Evolutionary conservation across 306 rosid genomes (phyloP).

Genomic region (Lagenaria siceraria): DNA sequence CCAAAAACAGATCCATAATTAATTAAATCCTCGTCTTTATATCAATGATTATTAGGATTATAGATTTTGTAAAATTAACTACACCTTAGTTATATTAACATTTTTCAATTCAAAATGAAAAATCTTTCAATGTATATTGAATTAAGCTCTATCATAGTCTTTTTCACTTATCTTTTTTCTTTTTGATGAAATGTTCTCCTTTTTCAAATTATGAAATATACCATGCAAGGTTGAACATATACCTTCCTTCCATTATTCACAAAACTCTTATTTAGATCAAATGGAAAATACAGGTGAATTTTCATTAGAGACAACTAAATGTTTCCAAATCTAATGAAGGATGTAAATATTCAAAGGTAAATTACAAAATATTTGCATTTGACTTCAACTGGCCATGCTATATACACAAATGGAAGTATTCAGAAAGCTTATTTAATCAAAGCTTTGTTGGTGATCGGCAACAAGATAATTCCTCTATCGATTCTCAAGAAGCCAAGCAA

Average conservation of each 20-base stretch:
- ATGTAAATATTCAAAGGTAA: neutral
- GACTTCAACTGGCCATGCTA: neutral
- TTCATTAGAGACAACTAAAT: neutral
- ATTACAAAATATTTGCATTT: neutral
- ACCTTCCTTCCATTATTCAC: neutral
- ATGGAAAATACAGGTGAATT: neutral
- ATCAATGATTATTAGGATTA: neutral
- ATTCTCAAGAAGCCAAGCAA: neutral
- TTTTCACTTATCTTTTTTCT: neutral
- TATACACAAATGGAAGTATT: neutral
- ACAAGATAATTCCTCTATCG: neutral
- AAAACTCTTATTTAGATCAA: neutral
- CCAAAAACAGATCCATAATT: neutral
- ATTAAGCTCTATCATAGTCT: neutral
- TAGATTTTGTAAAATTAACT: neutral
- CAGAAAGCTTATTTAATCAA: neutral
- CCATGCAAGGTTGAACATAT: neutral
- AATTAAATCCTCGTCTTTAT: too few relatives aligned
- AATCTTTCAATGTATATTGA: neutral
- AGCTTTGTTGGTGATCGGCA: neutral
- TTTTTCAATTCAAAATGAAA: neutral
- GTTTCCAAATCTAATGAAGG: neutral
- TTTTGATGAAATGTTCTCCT: too few relatives aligned
- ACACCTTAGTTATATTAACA: neutral
- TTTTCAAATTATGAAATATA: neutral